phyloP scores from a whole-genome alignment of 306 rosid genomes.

The Hylodesmum podocarpum region DNA sequence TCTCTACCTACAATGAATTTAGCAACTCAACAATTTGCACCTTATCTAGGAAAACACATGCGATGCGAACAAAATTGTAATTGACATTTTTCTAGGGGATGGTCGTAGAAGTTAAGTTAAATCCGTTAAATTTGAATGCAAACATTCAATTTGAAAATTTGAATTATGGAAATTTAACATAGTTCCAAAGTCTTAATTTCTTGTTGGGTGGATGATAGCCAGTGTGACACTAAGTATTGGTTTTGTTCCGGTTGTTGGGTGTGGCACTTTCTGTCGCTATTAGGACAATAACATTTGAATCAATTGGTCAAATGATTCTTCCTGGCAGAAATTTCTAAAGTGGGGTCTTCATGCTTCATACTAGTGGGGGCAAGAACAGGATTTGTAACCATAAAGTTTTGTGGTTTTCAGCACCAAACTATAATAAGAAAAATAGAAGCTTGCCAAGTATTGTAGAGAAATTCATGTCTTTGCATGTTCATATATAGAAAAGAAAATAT shows the following conservation, averaged over 20 bases:
- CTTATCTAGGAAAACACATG: neutral
- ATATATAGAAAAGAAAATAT: neutral
- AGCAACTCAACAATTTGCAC: neutral
- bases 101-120: neutral
- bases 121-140: neutral
- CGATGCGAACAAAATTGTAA: neutral
- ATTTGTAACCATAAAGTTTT: constrained; percentile 18
- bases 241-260: constrained; percentile 24
- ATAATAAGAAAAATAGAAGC: constrained; percentile 21
- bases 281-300: constrained; percentile 10
- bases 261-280: constrained; percentile 24
- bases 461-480: neutral
- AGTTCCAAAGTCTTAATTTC: neutral
- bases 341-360: constrained; percentile 48
- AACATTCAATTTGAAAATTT: neutral
- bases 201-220: constrained; percentile 13
- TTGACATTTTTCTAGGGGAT: neutral
- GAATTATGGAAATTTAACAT: neutral
- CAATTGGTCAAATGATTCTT: constrained; percentile 47
- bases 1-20: neutral
- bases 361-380: neutral
- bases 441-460: neutral
- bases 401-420: constrained; percentile 34
- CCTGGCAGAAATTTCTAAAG: constrained; percentile 28
- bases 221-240: constrained; percentile 8